Evolutionary conservation across 306 rosid genomes (phyloP), one percentile per base, ranked within the genome.

Genomic region (Canavalia gladiata): DNA sequence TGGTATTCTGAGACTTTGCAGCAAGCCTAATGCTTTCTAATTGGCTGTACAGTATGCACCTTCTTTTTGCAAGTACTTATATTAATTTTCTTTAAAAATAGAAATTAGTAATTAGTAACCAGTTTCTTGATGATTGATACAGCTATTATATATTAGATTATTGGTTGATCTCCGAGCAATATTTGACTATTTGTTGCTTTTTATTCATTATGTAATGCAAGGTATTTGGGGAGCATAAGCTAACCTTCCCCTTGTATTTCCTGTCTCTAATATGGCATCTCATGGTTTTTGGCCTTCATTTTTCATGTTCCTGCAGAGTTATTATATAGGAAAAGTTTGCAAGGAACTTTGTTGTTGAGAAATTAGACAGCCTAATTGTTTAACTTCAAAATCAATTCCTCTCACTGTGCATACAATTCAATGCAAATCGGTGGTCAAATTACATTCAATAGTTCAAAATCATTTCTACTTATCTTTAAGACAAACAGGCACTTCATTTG

Each of bases 351-450:
- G 81, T 72, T 81, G 93, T 88, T 43, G 97, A 90, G 75, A 90
- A 86, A 59, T 84, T 95, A 71, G 99, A 95, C 84, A 87, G 93
- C 86, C 75, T 95, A 66, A 88, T 95, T 79, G 94, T 82, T 81
- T 88, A 66, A 88, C 90, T n/a, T 88, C 93, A 18, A 18, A 18
- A 18, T 18, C 25, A 18, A 18, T 18, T 18, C 25, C 25, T 18
- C 25, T 18, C 25, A 18, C 25, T 84, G 90, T 91, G 85, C 98
- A 95, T 95, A 65, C 90, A 95, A 81, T 82, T 91, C 78, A 88
- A 96, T 81, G 25, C 89, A 89, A 85, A 90, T 33, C 74, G 81
- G 67, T 85, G 97, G 91, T 60, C 97, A 98, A 49, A 57, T 33
- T 81, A 25, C 18, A 49, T 46, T 47, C 30, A 56, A 28, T 52